Percentiles rank a stretch among this genome's conserved stretches.
phyloP scores from a whole-genome alignment of 805 yeast genomes.

The Sugiyamaella qingdaonensis region DNA sequence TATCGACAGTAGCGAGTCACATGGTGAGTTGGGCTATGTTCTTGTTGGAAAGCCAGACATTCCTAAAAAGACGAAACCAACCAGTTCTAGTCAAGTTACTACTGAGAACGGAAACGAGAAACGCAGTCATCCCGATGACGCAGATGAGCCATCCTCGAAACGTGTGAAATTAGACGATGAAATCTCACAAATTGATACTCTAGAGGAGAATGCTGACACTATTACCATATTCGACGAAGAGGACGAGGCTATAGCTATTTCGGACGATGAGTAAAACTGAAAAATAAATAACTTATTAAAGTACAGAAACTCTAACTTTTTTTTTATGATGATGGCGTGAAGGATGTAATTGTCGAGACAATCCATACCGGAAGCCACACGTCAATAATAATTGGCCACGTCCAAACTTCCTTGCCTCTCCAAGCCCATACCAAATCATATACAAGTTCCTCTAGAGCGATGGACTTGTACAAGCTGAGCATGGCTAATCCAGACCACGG shows the following conservation, averaged over 20 bases:
- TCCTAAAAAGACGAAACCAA: background rate
- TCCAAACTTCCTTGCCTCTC: conserved; percentile 72
- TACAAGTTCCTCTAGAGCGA: conserved; percentile 40
- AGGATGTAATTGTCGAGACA: conserved; percentile 13
- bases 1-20: conserved; percentile 12
- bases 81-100: background rate
- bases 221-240: conserved; percentile 19
- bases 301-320: background rate
- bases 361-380: conserved; percentile 89
- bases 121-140: background rate
- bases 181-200: background rate
- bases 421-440: conserved; percentile 58
- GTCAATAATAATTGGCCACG: conserved; percentile 68
- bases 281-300: conserved; percentile 5
- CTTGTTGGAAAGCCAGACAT: conserved; percentile 10
- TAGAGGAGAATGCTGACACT: conserved; percentile 2
- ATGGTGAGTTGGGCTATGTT: background rate
- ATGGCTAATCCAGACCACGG: conserved; percentile 45
- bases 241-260: conserved; percentile 21
- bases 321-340: background rate
- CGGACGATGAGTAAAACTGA: conserved; percentile 21
- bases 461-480: conserved; percentile 21
- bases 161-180: too few species aligned
- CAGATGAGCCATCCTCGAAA: background rate
- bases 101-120: background rate